Evolutionary conservation across 208 protist species (phyloP).

Genomic region (Acanthamoeba culbertsoni): DNA sequence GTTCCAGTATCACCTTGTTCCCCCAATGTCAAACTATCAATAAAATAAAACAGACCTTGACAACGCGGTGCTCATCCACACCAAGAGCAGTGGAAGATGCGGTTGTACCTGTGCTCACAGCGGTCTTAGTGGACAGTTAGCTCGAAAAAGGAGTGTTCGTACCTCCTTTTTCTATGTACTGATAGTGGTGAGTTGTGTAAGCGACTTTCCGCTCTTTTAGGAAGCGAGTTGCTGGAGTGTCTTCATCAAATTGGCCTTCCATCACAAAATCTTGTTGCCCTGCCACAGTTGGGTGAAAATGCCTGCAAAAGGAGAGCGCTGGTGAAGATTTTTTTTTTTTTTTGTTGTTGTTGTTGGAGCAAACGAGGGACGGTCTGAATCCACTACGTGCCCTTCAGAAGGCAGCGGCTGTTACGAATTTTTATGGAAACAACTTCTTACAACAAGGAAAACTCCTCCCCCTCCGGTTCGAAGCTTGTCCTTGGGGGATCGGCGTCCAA

Average conservation of each 20-base stretch:
- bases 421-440: background rate
- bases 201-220: background rate
- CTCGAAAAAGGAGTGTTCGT: background rate
- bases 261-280: background rate
- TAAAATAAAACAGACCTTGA: background rate
- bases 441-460: background rate
- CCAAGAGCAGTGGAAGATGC: background rate
- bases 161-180: conserved; percentile 29
- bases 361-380: too few species aligned
- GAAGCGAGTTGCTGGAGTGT: background rate
- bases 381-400: too few species aligned
- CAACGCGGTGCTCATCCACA: background rate
- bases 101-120: background rate
- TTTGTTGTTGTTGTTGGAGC: too few species aligned
- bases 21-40: background rate
- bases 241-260: background rate
- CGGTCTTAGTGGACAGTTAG: background rate
- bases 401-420: too few species aligned
- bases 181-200: background rate
- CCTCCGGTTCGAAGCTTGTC: too few species aligned
- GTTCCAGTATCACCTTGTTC: background rate
- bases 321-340: too few species aligned
- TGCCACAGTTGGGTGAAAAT: too few species aligned
- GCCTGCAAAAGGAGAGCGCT: too few species aligned
- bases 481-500: too few species aligned